Percentiles rank a stretch among this genome's conserved stretches.
These are phyloP conservation scores for Talaromyces trachyspermus DNA, from an alignment of 495 filamentous ascomycete species.

Conservation along the genomic window DNA sequence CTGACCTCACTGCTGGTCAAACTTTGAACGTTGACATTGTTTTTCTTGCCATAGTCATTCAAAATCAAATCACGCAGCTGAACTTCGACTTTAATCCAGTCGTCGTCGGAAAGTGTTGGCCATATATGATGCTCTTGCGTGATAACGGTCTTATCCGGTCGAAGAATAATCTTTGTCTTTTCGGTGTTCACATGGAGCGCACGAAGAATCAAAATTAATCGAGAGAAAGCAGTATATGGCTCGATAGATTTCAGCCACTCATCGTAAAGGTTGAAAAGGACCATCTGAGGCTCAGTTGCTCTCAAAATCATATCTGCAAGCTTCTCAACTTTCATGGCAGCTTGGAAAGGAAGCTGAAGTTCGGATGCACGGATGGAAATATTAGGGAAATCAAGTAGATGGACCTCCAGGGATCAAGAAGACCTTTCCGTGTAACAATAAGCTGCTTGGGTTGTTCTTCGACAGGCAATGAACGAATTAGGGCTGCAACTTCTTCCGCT, in stretches of 20 bases:
- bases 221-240: constrained; percentile 97
- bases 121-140: constrained; percentile 99
- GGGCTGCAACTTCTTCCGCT: constrained; percentile 96
- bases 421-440: constrained; percentile 95
- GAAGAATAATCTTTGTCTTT: constrained; percentile 93
- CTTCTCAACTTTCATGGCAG: constrained; percentile 99
- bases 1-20: constrained; percentile 94
- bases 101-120: constrained; percentile 89
- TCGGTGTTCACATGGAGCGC: constrained; percentile 97
- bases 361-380: constrained; percentile 98
- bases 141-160: constrained; percentile 98
- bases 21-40: constrained; percentile 96
- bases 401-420: constrained; percentile 97
- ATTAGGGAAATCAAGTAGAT: constrained; percentile 96
- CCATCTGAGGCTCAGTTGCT: constrained; percentile 98
- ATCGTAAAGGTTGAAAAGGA: constrained; percentile 97
- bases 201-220: constrained; percentile 88
- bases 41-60: constrained; percentile 99
- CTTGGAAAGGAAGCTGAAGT: constrained; percentile 96
- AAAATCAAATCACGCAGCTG: constrained; percentile 92
- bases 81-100: constrained; percentile 98
- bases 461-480: constrained; percentile 93
- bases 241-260: constrained; percentile 99
- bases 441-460: constrained; percentile 99
- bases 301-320: constrained; percentile 98